Percentiles rank a stretch among this genome's conserved stretches.
These are phyloP conservation scores for Passiflora organensis DNA, from an alignment of 345 rosid species.

Conservation along the genomic window DNA sequence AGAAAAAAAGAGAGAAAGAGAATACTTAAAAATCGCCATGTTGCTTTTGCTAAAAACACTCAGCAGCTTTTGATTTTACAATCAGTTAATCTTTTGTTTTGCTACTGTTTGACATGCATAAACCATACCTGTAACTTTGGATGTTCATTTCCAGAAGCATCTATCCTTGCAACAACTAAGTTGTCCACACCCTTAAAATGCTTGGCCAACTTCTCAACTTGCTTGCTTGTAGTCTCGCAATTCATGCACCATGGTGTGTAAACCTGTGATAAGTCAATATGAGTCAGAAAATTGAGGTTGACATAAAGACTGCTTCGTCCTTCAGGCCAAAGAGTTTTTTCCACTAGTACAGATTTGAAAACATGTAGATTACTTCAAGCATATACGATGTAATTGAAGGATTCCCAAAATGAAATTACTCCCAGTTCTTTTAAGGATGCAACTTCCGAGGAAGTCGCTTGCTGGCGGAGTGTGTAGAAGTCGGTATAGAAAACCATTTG, in stretches of 20 bases:
- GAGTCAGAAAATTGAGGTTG: neutral
- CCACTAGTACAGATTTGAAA: neutral
- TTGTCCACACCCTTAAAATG: constrained; percentile 69
- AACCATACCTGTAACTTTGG: constrained; percentile 55
- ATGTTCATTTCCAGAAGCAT: constrained; percentile 86
- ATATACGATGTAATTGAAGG: neutral
- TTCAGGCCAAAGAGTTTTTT: neutral
- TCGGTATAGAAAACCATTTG: too few species aligned
- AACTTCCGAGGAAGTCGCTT: neutral
- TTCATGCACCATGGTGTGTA: constrained; percentile 79
- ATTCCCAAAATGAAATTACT: too few species aligned
- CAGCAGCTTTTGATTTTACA: neutral
- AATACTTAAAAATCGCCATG: neutral
- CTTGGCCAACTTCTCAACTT: constrained; percentile 74
- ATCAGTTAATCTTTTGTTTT: neutral
- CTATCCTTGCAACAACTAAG: constrained; percentile 68
- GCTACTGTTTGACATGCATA: neutral
- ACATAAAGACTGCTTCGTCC: neutral
- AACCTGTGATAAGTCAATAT: constrained; percentile 41
- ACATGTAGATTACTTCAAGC: neutral
- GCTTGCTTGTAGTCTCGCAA: constrained; percentile 67
- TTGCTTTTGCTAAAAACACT: neutral
- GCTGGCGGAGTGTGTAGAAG: too few species aligned
- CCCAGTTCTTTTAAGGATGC: too few species aligned
- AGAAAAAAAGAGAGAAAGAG: neutral